phyloP scores from a whole-genome alignment of 176 grass and related monocot genomes.

The Eremochloa ophiuroides region DNA sequence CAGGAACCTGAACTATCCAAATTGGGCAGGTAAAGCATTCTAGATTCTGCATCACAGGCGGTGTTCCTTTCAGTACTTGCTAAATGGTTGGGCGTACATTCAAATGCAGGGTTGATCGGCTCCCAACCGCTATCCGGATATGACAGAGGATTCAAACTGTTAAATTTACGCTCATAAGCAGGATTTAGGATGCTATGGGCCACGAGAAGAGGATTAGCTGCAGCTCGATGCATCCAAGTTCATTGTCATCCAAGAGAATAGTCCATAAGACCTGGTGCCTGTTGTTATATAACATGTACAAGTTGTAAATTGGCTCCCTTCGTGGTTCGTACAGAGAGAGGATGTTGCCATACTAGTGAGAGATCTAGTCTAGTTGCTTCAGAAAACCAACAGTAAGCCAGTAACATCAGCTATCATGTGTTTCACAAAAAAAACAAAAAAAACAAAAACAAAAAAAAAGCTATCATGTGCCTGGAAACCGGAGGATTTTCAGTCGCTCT shows the following conservation, averaged over 20 bases:
- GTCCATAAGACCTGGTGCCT: background rate
- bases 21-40: slow-evolving; percentile 55
- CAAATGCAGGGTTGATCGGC: slow-evolving; percentile 53
- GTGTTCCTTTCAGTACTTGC: slow-evolving; percentile 2
- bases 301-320: slow-evolving; percentile 10
- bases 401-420: background rate
- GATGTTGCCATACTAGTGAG: background rate
- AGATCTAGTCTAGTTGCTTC: background rate
- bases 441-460: background rate
- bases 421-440: background rate
- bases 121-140: slow-evolving; percentile 10
- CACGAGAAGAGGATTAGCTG: background rate
- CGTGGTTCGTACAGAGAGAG: background rate
- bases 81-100: background rate
- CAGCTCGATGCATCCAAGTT: background rate
- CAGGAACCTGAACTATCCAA: slow-evolving; percentile 73
- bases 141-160: background rate
- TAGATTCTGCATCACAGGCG: background rate
- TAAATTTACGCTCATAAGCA: background rate
- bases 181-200: background rate
- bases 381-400: background rate
- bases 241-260: background rate
- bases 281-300: slow-evolving; percentile 18
- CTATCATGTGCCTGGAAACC: background rate
- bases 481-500: background rate